Base-by-base conservation (phyloP, 2,329 filamentous ascomycete genomes). In the Verticillium dahliae region DNA sequence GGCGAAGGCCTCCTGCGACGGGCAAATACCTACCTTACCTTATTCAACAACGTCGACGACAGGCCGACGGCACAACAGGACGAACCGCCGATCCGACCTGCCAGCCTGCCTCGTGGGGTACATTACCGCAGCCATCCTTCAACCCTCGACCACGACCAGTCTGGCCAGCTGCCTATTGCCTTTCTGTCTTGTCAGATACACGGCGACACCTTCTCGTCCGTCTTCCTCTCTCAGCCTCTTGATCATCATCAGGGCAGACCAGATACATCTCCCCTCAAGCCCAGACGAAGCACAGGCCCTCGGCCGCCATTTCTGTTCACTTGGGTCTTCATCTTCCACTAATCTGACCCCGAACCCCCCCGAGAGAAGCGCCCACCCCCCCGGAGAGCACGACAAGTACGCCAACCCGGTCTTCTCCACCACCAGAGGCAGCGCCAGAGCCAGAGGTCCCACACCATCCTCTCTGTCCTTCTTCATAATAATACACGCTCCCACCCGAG, bases 361-460 rank as follows among this genome's bases (percentile, higher is more conserved):
- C 45, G 45, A 52, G 45, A 52, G 45, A 52, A 52, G 45, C 45
- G 45, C 45, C 45, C 45, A 52, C 45, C 45, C 45, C 45, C 45
- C 45, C 27, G 27, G 35, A 18, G 18, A 52, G 45, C 45, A 52
- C 45, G 45, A 52, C 45, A 52, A 52, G 27, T 52, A 52, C 45
- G 45, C 45, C 45, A 52, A 52, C 45, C 45, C 45, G 45, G 45
- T 18, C 45, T 52, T 52, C 45, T 52, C 45, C 45, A 52, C 45
- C 45, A 52, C 22, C 27, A 52, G 45, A 56, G 45, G 50, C 39
- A 56, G 45, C 54, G 52, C 57, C 33, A 61, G 9, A 57, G 37
- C 18, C 61, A 63, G 63, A 63, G 61, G 59, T 63, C 45, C 50
- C 59, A 34, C 57, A 45, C 11, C 37, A 33, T 41, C 54, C 62